Evolutionary conservation across 306 rosid genomes (phyloP), one percentile per base, ranked within the genome.

Genomic region (Malus fusca): DNA sequence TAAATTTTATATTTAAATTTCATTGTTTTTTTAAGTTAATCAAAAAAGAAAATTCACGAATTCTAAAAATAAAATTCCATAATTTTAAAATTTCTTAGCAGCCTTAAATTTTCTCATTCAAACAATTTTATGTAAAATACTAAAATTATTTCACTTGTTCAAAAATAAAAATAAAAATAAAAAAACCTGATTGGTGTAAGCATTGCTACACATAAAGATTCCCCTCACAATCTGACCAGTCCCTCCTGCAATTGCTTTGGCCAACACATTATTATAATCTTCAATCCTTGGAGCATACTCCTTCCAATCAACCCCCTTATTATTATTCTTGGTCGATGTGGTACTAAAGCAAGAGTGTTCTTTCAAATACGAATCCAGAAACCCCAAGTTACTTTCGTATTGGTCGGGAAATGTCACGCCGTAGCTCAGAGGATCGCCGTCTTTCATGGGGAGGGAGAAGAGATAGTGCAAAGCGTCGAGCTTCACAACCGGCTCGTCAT

Each of bases 161-260:
- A 46, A 46, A 14, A n/a, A n/a, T n/a, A n/a, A 13, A 46, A 46
- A 75, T 13, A 10, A 21, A 3, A 15, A 30, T 65, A 58, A 60
- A 52, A 23, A 71, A 69, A 95, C 99, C 97, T 95, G 90, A 81
- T 95, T 92, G 66, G 92, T 77, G 75, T 95, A 95, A 85, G 91
- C 93, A 80, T 95, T 95, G 89, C 97, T 95, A 51, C 96, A 95
- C 46, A 72, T 84, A 84, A 95, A 95, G 72, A 95, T 92, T 63
- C 99, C 99, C 86, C 77, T 89, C 8, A 95, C 97, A 77, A 95
- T 90, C 81, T 92, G 97, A 56, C 99, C 97, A 72, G 96, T 95
- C 11, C 99, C 99, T 60, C 83, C 93, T 0, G 97, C 99, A 75
- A 95, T 89, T 19, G 89, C 91, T 82, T 82, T 95, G 2, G 97